phyloP scores from a whole-genome alignment of 225 moss, liverwort and hornwort species.

The Pseudisothecium myosuroides region DNA sequence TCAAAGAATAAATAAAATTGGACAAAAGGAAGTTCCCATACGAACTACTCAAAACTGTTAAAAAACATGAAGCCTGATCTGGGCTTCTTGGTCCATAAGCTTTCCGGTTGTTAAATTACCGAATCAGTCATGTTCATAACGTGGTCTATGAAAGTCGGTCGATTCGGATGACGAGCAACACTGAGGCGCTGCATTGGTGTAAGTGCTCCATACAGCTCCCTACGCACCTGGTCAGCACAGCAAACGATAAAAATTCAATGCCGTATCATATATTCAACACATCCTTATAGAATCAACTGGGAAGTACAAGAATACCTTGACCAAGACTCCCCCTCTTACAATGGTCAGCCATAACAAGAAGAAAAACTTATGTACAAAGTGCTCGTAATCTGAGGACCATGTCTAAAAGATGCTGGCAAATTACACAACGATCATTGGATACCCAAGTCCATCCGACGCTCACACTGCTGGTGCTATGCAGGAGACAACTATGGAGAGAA shows the following conservation, averaged over 20 bases:
- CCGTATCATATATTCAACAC: not conserved
- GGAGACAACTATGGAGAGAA: not conserved
- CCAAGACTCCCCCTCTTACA: not conserved
- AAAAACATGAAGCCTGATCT: not conserved
- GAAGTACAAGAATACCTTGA: not conserved
- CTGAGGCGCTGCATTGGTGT: slow-evolving; percentile 96
- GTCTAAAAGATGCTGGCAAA: not conserved
- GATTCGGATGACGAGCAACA: slow-evolving; percentile 94
- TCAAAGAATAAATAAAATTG: not conserved
- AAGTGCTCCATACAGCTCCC: slow-evolving; percentile 74
- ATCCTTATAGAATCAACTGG: not conserved
- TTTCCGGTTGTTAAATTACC: slow-evolving; percentile 18
- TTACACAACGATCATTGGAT: not conserved
- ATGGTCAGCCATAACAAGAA: not conserved
- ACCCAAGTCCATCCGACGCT: not conserved
- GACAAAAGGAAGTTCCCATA: not conserved
- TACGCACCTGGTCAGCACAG: slow-evolving; percentile 56
- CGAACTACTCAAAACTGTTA: not conserved
- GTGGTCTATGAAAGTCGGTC: slow-evolving; percentile 94
- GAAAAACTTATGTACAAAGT: not conserved
- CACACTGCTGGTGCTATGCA: not conserved
- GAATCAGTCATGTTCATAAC: slow-evolving; percentile 94
- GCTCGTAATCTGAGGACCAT: not conserved
- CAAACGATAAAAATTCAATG: not conserved
- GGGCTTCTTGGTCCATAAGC: not conserved